phyloP scores from a whole-genome alignment of 257 asterid genomes.

The Solanum rostratum region DNA sequence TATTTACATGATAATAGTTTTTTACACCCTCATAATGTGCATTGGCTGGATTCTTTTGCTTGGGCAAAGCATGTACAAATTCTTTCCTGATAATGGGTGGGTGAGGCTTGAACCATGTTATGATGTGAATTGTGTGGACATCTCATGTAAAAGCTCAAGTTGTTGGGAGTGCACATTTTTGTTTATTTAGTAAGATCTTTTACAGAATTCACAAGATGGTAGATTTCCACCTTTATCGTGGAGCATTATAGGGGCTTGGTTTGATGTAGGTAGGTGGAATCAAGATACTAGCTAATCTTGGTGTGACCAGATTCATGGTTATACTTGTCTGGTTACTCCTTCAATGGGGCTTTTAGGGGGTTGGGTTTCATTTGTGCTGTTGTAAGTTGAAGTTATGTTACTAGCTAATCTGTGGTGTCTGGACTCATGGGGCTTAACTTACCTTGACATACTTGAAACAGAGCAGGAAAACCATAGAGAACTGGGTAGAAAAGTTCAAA shows the following conservation, averaged over 20 bases:
- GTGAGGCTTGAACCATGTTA: not conserved
- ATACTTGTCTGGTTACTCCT: not conserved
- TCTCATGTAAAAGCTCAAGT: not conserved
- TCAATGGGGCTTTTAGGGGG: not conserved
- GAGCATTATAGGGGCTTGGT: not conserved
- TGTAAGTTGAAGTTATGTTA: not conserved
- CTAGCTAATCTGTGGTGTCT: not conserved
- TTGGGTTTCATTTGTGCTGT: not conserved
- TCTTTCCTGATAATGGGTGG: not conserved
- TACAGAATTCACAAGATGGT: not conserved
- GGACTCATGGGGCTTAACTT: not conserved
- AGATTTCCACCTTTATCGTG: not conserved
- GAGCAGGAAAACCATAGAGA: not conserved
- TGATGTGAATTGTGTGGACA: not conserved
- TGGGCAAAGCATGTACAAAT: not conserved
- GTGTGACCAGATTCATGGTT: not conserved
- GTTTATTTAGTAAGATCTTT: not conserved
- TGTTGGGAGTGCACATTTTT: not conserved
- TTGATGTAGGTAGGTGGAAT: not conserved
- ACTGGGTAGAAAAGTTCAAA: not conserved
- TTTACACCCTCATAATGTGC: not conserved
- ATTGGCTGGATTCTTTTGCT: not conserved
- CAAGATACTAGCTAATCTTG: not conserved
- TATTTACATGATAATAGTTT: not conserved
- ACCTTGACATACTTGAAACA: not conserved